phyloP scores from a whole-genome alignment of 2,329 filamentous ascomycete genomes.

The Blumeriella jaapii region DNA sequence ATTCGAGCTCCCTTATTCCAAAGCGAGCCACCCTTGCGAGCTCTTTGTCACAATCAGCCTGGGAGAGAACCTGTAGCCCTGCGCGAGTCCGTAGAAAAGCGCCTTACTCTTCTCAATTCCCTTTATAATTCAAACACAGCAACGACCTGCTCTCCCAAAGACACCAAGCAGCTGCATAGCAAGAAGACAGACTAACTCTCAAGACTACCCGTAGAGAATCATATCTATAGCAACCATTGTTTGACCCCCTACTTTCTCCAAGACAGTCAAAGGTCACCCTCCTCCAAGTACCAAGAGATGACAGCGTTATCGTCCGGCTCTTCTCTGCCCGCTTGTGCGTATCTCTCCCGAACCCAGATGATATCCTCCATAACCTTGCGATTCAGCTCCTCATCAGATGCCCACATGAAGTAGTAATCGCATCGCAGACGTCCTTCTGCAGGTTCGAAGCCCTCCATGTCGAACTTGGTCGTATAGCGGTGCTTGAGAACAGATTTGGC shows the following conservation, averaged over 20 bases:
- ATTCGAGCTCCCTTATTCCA: no score
- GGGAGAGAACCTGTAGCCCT: no score
- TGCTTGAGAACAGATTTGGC: constrained; percentile 5
- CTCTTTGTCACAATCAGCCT: no score
- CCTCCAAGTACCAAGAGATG: constrained; percentile 11
- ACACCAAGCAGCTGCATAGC: no score
- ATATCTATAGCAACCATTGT: not conserved
- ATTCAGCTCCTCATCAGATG: constrained; percentile 8
- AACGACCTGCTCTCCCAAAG: no score
- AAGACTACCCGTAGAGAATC: not conserved
- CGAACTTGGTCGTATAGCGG: constrained; percentile 9
- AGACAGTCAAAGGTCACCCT: not conserved
- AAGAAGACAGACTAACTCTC: not conserved
- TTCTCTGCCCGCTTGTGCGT: constrained; percentile 6
- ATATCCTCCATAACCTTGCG: constrained; percentile 12
- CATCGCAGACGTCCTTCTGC: not conserved
- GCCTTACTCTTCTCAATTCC: no score
- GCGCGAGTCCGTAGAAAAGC: no score
- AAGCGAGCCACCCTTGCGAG: no score
- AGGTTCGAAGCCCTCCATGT: not conserved
- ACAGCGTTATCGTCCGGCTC: constrained; percentile 11
- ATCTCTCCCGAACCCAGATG: constrained; percentile 12
- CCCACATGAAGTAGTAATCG: constrained; percentile 11
- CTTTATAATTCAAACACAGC: no score
- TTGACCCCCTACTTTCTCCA: not conserved